Evolutionary conservation across 495 filamentous ascomycete species (phyloP), one percentile per base, ranked within the genome.

Genomic region (Neurospora sp.): DNA sequence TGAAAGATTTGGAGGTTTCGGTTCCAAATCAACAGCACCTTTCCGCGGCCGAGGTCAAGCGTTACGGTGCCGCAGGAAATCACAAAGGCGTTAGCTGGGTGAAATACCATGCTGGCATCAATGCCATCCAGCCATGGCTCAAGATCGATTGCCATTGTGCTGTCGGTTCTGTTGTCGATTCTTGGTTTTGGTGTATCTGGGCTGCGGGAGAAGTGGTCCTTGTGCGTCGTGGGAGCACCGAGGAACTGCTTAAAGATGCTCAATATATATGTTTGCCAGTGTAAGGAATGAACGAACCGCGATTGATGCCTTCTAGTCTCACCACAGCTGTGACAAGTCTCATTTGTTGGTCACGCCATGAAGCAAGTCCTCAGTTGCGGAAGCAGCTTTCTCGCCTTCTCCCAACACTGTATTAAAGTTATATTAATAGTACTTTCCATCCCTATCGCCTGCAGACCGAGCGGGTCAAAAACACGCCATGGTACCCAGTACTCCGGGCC

Each of bases 51-150:
- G 31, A 81, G 77, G 72, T 84, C 81, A 68, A 85, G 53, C 40
- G 83, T 83, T 61, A 85, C 83, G 12, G 83, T 84, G 72, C 84
- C 84, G 74, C 83, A 84, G 40, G 82, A 84, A 61, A 85, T 82
- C 48, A 81, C 75, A 37, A 84, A 76, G 27, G 79, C 79, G 59
- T 81, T 75, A 35, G 84, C 83, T 20, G 80, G 81, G 18, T 42
- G 71, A 44, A 80, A 81, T 1, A n/a, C 48, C 79, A 81, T 81
- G 72, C 69, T 77, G 12, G 53, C 53, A 74, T 81, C 76, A 70
- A 80, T 75, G 10, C 70, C 74, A 9, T 80, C 75, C 31, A 80
- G 68, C 70, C 72, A 75, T 38, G 65, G 71, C 71, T 37, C 40
- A 59, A 40, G 31, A 31, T 72, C 69, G 40, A 71, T 20, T 0